A percentile compares a stretch with the other conserved stretches of the same genome.
Evolutionary conservation across 345 rosid species (phyloP).

Genomic region (Gossypium australe): DNA sequence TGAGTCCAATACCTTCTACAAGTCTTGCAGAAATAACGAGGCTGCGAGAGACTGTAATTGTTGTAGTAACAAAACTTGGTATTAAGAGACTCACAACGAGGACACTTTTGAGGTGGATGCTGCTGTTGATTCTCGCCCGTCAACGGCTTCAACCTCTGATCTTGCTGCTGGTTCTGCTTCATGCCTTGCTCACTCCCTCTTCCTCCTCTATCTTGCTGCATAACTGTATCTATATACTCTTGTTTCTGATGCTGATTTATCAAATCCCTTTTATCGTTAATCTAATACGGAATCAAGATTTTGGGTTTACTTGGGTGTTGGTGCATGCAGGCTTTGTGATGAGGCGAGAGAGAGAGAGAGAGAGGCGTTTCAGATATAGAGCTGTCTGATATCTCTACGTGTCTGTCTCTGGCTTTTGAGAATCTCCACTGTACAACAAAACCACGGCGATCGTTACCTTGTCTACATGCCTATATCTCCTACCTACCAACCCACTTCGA

Average conservation of each 20-base stretch:
- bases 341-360: not conserved
- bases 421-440: constrained; percentile 5
- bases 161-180: constrained; percentile 27
- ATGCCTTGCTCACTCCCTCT: constrained; percentile 18
- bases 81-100: constrained; percentile 64
- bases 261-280: not conserved
- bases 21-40: constrained; percentile 66
- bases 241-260: not conserved
- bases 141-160: constrained; percentile 28
- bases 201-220: constrained; percentile 28
- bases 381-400: not conserved
- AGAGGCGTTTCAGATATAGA: constrained; percentile 9
- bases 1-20: constrained; percentile 72
- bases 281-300: not conserved
- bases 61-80: constrained; percentile 76
- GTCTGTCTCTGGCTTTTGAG: not conserved
- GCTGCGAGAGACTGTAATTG: constrained; percentile 67
- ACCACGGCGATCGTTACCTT: constrained; percentile 7
- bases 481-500: constrained; percentile 2
- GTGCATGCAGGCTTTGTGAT: constrained; percentile 23
- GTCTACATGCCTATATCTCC: not conserved
- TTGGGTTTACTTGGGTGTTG: not conserved
- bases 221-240: not conserved
- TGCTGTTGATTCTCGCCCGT: constrained; percentile 16
- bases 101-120: constrained; percentile 44